Evolutionary conservation across 345 rosid genomes (phyloP), one percentile per base, ranked within the genome.

Genomic region (Acer negundo): DNA sequence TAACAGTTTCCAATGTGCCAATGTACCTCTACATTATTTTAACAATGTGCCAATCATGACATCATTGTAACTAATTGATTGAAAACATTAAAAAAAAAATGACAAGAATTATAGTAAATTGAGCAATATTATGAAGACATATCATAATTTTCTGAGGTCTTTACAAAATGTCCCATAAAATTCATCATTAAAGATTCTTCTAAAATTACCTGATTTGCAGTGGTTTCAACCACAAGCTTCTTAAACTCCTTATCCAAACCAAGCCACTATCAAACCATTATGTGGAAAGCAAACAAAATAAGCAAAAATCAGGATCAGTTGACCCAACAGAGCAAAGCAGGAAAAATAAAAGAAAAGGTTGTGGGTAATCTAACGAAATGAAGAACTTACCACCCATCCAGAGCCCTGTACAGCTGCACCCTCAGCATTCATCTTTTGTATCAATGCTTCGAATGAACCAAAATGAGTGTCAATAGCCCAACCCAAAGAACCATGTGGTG

Each of bases 341-440:
- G 62, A 26, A 46, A 69, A 74, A 64, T 38, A 7, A 55, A 19
- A 73, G 31, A 76, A 78, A 75, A 74, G 28, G 49, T 31, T 51
- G 16, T 5, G 15, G 22, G n/a, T 58, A 62, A 64, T 19, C 10
- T 19, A 35, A 44, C 13, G 68, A 69, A 31, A 19, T 46, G 55
- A 81, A 80, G 2, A 65, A 78, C 97, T 78, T 76, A 94, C 98
- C 97, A 96, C 97, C 99, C 99, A 96, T 83, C 99, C 99, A 11
- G 98, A 96, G 67, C 99, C 99, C 85, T 96, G 99, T 26, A 96
- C 4, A 77, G 97, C 95, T 82, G 97, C 97, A 84, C 98, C 98
- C 81, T 96, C 97, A n/a, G 94, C 81, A 75, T 47, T 94, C 88
- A 94, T 94, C 83, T 92, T 96, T 31, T 89, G 84, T 20, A 92